phyloP scores from a whole-genome alignment of 2,329 filamentous ascomycete species.

The Neonectria coccinea region DNA sequence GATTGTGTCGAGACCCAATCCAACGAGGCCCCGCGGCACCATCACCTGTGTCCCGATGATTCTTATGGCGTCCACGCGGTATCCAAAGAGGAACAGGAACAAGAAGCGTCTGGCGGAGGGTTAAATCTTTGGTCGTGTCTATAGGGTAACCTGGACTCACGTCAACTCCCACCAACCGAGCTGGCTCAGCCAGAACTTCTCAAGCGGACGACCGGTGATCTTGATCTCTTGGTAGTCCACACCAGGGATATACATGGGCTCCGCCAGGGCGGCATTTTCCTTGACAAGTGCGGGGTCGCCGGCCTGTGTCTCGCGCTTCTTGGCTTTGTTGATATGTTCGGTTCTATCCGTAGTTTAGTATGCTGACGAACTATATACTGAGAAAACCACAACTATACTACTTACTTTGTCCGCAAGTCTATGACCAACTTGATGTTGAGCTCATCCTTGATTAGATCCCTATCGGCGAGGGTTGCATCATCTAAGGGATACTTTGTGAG shows the following conservation, averaged over 20 bases:
- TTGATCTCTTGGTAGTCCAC: constrained; percentile 75
- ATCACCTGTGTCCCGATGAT: constrained; percentile 79
- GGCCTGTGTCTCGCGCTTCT: constrained; percentile 66
- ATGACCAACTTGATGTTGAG: constrained; percentile 78
- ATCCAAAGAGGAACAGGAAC: constrained; percentile 72
- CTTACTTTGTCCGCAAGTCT: constrained; percentile 80
- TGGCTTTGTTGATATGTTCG: constrained; percentile 76
- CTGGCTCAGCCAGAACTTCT: constrained; percentile 73
- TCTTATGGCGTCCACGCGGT: constrained; percentile 75
- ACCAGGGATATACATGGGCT: constrained; percentile 71
- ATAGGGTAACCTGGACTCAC: constrained; percentile 55
- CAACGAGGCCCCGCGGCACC: constrained; percentile 76
- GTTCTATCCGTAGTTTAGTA: constrained; percentile 61
- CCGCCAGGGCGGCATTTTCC: constrained; percentile 63
- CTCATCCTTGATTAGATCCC: constrained; percentile 66
- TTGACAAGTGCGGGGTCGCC: constrained; percentile 52
- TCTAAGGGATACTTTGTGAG: constrained; percentile 60
- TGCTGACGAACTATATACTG: neutral
- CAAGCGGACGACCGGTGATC: constrained; percentile 79
- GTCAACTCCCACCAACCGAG: constrained; percentile 75
- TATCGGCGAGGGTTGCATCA: constrained; percentile 76
- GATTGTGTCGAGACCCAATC: constrained; percentile 76
- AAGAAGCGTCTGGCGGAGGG: constrained; percentile 59
- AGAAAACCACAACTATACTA: neutral
- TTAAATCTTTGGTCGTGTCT: neutral